Conservation (phyloP, 176 grass and related monocot species). For the Cenchrus purpureus region DNA sequence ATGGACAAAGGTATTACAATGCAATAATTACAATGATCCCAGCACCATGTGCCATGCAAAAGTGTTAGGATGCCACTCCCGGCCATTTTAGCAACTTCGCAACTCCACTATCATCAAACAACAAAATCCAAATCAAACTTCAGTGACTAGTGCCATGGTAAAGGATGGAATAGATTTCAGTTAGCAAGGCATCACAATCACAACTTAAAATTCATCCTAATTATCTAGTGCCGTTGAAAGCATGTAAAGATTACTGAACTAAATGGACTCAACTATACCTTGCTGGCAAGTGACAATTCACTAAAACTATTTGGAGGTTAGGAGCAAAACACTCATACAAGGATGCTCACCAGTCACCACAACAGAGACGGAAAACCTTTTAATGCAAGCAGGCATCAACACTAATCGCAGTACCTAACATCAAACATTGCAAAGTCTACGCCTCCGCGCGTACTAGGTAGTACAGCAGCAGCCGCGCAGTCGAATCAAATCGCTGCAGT, state of each 20-base stretch:
- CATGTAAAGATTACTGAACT: background rate
- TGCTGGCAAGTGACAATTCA: background rate
- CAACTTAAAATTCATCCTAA: background rate
- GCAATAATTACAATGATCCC: background rate
- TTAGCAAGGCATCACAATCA: background rate
- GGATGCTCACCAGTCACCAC: background rate
- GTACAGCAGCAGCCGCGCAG: background rate
- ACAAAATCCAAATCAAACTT: background rate
- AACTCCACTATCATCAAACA: background rate
- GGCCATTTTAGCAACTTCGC: background rate
- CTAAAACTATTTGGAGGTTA: background rate
- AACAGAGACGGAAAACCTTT: background rate
- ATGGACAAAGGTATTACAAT: background rate
- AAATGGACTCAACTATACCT: background rate
- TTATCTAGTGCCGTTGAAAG: slow-evolving; percentile 1
- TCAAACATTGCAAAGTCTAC: background rate
- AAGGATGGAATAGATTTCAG: background rate
- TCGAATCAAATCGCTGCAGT: background rate
- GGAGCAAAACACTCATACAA: background rate
- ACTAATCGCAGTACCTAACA: background rate
- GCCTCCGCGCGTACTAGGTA: background rate
- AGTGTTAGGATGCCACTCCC: background rate
- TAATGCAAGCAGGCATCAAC: background rate
- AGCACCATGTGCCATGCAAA: too few species aligned
- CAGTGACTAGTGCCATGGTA: background rate